A percentile compares a stretch with the other conserved stretches of the same genome.
These are phyloP conservation scores for Cronartium quercuum DNA, from an alignment of 1,284 basidiomycete genomes.

Conservation along the genomic window DNA sequence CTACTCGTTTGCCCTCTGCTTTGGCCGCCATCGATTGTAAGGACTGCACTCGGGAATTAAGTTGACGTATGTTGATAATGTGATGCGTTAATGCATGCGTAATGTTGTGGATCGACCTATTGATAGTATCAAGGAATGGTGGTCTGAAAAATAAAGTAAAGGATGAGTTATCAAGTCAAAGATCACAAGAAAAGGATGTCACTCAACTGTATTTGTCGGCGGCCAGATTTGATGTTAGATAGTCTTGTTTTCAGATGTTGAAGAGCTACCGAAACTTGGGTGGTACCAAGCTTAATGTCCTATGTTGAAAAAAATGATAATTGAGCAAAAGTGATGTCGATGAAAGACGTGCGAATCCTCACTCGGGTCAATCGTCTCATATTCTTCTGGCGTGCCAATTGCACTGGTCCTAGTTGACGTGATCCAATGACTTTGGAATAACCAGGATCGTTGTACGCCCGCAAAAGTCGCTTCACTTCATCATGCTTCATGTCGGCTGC, in stretches of 20 bases:
- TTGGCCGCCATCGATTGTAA: neutral
- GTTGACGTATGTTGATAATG: slow-evolving; percentile 21
- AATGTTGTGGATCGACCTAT: slow-evolving; percentile 24
- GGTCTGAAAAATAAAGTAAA: slow-evolving; percentile 1
- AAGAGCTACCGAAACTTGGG: slow-evolving; percentile 33
- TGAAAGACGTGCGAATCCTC: neutral
- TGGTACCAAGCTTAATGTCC: slow-evolving; percentile 35
- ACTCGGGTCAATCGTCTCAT: slow-evolving; percentile 24
- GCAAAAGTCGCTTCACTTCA: slow-evolving; percentile 34
- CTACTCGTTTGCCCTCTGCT: neutral
- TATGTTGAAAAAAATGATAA: neutral
- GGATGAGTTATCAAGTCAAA: neutral
- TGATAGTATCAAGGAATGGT: slow-evolving; percentile 28
- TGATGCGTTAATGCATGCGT: slow-evolving; percentile 24
- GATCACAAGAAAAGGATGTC: neutral
- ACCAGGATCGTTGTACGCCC: slow-evolving; percentile 21
- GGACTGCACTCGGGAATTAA: slow-evolving; percentile 7
- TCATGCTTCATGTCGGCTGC: slow-evolving; percentile 33
- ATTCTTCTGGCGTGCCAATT: slow-evolving; percentile 30
- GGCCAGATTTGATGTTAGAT: neutral
- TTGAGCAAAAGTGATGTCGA: slow-evolving; percentile 4
- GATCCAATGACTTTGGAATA: slow-evolving; percentile 19
- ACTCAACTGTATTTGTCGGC: slow-evolving; percentile 20
- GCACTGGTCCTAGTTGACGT: slow-evolving; percentile 30
- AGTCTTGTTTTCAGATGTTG: slow-evolving; percentile 14